A percentile compares a stretch with the other conserved stretches of the same genome.
These are phyloP conservation scores for Rhodotorula sp. DNA, from an alignment of 1,284 basidiomycete genomes.

Conservation along the genomic window DNA sequence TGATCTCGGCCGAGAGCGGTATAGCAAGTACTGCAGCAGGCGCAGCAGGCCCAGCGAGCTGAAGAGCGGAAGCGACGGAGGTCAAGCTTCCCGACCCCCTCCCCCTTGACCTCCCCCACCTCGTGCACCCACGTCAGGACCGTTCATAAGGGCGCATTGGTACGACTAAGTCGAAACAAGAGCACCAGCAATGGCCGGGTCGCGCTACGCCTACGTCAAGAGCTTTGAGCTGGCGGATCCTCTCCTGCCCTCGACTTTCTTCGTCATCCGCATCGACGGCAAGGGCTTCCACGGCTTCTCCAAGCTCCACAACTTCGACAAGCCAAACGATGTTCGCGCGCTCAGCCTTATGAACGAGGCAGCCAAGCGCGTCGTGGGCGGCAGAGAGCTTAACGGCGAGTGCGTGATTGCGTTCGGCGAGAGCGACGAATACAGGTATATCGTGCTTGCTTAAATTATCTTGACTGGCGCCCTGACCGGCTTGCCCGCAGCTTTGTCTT, in stretches of 20 bases:
- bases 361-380: conserved; percentile 75
- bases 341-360: conserved; percentile 91
- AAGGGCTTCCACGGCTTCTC: conserved; percentile 96
- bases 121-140: not conserved
- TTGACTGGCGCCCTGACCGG: not conserved
- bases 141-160: too few relatives aligned
- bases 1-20: not conserved
- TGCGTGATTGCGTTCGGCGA: conserved; percentile 91
- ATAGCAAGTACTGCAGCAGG: not conserved
- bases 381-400: conserved; percentile 59
- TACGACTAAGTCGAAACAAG: too few relatives aligned
- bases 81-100: not conserved
- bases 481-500: conserved; percentile 74
- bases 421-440: conserved; percentile 91
- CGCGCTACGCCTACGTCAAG: conserved; percentile 86
- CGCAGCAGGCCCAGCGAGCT: not conserved
- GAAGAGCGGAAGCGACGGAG: not conserved
- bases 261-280: conserved; percentile 87
- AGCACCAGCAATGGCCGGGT: conserved; percentile 72
- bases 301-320: conserved; percentile 74
- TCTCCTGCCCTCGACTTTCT: conserved; percentile 78
- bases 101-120: not conserved
- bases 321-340: conserved; percentile 88
- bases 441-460: not conserved
- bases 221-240: conserved; percentile 86